Evolutionary conservation across 2,329 filamentous ascomycete genomes (phyloP), one percentile per base, ranked within the genome.

Genomic region (Clonostachys chloroleuca): DNA sequence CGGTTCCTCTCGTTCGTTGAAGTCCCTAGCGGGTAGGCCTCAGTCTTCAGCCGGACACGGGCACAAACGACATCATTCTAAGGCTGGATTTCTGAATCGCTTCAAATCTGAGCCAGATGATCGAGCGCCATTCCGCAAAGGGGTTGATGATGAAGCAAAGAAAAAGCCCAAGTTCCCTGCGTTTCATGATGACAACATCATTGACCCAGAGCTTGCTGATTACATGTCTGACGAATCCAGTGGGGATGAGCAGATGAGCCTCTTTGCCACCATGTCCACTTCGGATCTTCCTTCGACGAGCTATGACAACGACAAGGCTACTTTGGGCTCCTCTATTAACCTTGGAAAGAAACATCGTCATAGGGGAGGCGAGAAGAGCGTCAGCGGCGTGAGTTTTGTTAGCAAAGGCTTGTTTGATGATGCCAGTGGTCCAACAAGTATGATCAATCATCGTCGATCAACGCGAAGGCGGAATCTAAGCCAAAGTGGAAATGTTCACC

Each of bases 181-280:
- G n/a, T 97, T 99, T 57, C 94, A 99, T 63, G 91, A 94, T 60
- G 94, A 99, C 70, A 97, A 94, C 60, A 96, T 99, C 56, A 97
- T 99, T 56, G 94, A 99, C 61, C 94, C 94, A 2, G 94, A 99
- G 59, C 73, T 99, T 46, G 92, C 92, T 6, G 88, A 90, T 34
- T 99, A 95, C 67, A 87, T 99, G 76, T 99, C 94, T 7, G 94
- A 99, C 62, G 91, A 89, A 43, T 96, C 92, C 2, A 96, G 90
- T 57, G 92, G 88, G 36, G 92, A 96, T 57, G 92, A 99, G 54
- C 89, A 95, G 56, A 86, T 92, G 67, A 92, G 86, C 59, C 86
- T 96, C 12, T 88, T 95, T 65, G 84, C 87, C 2, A 83, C 81
- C 7, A 78, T 86, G 70, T 74, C 91, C n/a, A 82, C 78, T 48